A percentile compares a stretch with the other conserved stretches of the same genome.
phyloP scores from a whole-genome alignment of 345 rosid genomes.

The Boechera divaricarpa region DNA sequence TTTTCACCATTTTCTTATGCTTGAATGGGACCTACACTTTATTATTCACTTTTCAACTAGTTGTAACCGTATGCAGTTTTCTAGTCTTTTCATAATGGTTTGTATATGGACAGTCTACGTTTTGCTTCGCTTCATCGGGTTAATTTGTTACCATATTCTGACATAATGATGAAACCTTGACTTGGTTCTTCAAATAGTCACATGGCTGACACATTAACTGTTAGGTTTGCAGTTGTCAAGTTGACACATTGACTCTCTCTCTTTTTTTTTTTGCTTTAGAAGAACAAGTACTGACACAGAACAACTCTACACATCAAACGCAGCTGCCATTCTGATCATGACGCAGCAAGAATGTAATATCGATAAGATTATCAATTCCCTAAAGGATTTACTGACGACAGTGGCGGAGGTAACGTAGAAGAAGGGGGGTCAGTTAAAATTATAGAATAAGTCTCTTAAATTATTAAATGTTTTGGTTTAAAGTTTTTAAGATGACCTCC shows the following conservation, averaged over 20 bases:
- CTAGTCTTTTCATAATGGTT: background rate
- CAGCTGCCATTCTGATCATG: constrained; percentile 19
- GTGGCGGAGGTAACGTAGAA: too few relatives aligned
- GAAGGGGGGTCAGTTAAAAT: too few relatives aligned
- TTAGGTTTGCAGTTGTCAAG: background rate
- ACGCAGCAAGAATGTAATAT: constrained; percentile 4
- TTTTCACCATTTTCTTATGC: too few relatives aligned
- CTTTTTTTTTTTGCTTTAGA: background rate
- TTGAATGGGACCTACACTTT: too few relatives aligned
- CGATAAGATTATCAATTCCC: background rate
- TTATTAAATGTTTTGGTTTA: too few relatives aligned
- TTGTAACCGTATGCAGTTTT: background rate
- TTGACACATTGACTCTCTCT: constrained; percentile 2
- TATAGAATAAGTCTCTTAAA: too few relatives aligned
- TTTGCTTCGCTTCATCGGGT: background rate
- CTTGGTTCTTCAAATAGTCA: constrained; percentile 8
- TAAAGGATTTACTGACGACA: background rate
- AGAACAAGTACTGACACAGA: constrained; percentile 24
- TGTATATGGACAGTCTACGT: background rate
- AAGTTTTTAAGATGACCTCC: too few relatives aligned
- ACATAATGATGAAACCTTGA: constrained; percentile 7
- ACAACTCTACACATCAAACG: background rate
- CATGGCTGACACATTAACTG: background rate
- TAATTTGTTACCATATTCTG: background rate
- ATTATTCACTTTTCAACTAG: too few relatives aligned